Evolutionary conservation across 2,329 filamentous ascomycete species (phyloP), one percentile per base, ranked within the genome.

Genomic region (Gaeumannomyces tritici): DNA sequence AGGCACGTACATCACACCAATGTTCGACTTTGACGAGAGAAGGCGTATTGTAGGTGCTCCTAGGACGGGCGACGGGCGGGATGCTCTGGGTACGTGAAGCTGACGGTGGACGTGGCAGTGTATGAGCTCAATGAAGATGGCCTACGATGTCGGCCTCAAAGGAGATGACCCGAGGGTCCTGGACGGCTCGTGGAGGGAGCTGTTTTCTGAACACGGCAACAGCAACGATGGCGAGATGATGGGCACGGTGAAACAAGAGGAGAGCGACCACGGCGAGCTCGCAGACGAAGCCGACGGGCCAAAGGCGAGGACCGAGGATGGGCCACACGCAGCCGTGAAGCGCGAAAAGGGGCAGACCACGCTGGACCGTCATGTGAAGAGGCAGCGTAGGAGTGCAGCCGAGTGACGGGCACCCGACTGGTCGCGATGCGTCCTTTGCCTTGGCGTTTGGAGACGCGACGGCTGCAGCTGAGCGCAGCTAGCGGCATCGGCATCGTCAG

Each of bases 11-110:
- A 88, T 89, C 1, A 87, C 87, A 70, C 88, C 88, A 1, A 91
- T 92, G 83, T 90, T 93, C 70, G 88, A 92, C 73, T 93, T 92
- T 69, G 71, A 76, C 24, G 79, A 84, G 70, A 76, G 86, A 66
- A 79, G 21, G 76, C 70, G 54, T 21, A 35, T 61, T 27, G 57
- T 59, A 12, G 47, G 57, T 59, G 4, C 26, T 42, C 6, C 11
- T 7, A 21, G 42, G 8, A 51, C 42, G 1, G 18, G 11, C 1
- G 21, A 35, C 12, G 12, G 2, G 12, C 5, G 33, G 5, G 7
- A 24, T 3, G 2, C 21, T 2, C 42, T 8, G 7, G 42, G 3
- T n/a, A 24, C 11, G 8, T 18, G 6, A 7, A 4, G 57, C 57
- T 59, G 42, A 59, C 31, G 31, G 8, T n/a, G 2, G 18, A 35